These are phyloP conservation scores for Basipetospora chlamydospora DNA, from an alignment of 2,329 filamentous ascomycete genomes.

Conservation along the genomic window DNA sequence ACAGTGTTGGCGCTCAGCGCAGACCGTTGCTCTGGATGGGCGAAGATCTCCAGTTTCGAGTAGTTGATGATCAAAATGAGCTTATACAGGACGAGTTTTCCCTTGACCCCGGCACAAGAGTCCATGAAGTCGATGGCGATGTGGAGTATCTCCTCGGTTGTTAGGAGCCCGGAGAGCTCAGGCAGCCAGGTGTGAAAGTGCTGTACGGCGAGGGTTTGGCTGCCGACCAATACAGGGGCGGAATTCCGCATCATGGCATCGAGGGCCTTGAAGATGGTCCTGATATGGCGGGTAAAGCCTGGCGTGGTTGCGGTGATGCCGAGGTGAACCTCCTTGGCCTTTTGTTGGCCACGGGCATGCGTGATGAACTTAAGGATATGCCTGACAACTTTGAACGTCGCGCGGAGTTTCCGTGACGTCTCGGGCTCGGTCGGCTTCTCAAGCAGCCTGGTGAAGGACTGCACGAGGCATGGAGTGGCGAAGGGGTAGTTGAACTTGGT, in stretches of 20 bases:
- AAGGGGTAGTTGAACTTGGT: slow-evolving; percentile 86
- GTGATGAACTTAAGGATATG: slow-evolving; percentile 93
- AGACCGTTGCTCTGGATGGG: slow-evolving; percentile 58
- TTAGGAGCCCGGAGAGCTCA: slow-evolving; percentile 64
- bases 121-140: slow-evolving; percentile 91
- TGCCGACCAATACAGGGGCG: slow-evolving; percentile 76
- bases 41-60: slow-evolving; percentile 67
- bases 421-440: slow-evolving; percentile 72
- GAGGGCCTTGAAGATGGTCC: slow-evolving; percentile 77
- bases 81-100: slow-evolving; percentile 84
- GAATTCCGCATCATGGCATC: slow-evolving; percentile 81
- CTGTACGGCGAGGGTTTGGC: slow-evolving; percentile 87
- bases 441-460: slow-evolving; percentile 73
- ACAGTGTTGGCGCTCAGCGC: slow-evolving; percentile 69
- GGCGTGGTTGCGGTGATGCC: slow-evolving; percentile 63
- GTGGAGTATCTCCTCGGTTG: slow-evolving; percentile 72
- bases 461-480: slow-evolving; percentile 73
- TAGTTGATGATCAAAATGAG: slow-evolving; percentile 88
- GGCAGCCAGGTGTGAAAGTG: slow-evolving; percentile 98
- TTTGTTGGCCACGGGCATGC: slow-evolving; percentile 73
- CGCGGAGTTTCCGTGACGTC: slow-evolving; percentile 68
- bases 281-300: slow-evolving; percentile 67
- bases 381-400: slow-evolving; percentile 87
- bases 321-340: slow-evolving; percentile 74
- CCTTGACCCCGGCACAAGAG: slow-evolving; percentile 73